Conservation (phyloP, 495 filamentous ascomycete species). For the Tuber umbilicatum region DNA sequence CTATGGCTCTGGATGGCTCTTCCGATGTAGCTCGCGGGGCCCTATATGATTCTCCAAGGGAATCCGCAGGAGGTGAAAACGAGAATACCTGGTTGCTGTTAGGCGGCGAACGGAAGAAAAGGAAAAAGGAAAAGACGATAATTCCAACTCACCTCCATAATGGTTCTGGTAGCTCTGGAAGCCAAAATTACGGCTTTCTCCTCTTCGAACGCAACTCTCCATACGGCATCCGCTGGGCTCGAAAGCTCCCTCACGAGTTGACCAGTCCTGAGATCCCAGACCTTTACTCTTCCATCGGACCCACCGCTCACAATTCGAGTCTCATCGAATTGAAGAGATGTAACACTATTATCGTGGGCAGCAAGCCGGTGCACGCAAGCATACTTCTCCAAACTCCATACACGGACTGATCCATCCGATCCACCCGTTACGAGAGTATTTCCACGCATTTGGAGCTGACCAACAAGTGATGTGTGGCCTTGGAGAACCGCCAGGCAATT, state of each 20-base stretch:
- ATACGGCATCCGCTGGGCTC: constrained; percentile 84
- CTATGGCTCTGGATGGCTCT: constrained; percentile 32
- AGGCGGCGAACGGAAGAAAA: constrained; percentile 22
- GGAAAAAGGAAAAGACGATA: constrained; percentile 15
- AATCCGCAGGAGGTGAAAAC: constrained; percentile 76
- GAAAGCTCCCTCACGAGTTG: constrained; percentile 85
- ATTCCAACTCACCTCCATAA: constrained; percentile 77
- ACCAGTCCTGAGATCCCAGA: constrained; percentile 91
- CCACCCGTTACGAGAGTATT: constrained; percentile 93
- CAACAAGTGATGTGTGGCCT: constrained; percentile 92
- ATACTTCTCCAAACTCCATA: constrained; percentile 88
- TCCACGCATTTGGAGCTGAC: constrained; percentile 92
- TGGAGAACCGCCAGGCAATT: constrained; percentile 87
- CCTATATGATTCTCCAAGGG: constrained; percentile 46
- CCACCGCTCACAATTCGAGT: constrained; percentile 89
- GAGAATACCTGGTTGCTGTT: constrained; percentile 65
- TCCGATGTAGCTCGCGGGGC: constrained; percentile 34
- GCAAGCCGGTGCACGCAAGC: constrained; percentile 86
- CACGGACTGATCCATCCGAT: constrained; percentile 87
- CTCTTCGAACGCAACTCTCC: constrained; percentile 95
- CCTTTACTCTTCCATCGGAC: constrained; percentile 91
- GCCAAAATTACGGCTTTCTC: constrained; percentile 98
- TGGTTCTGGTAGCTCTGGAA: constrained; percentile 67
- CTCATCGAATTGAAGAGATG: constrained; percentile 93
- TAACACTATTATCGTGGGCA: constrained; percentile 98